Base-by-base conservation (phyloP, 2,329 filamentous ascomycete species). In the Aaosphaeria arxii region DNA sequence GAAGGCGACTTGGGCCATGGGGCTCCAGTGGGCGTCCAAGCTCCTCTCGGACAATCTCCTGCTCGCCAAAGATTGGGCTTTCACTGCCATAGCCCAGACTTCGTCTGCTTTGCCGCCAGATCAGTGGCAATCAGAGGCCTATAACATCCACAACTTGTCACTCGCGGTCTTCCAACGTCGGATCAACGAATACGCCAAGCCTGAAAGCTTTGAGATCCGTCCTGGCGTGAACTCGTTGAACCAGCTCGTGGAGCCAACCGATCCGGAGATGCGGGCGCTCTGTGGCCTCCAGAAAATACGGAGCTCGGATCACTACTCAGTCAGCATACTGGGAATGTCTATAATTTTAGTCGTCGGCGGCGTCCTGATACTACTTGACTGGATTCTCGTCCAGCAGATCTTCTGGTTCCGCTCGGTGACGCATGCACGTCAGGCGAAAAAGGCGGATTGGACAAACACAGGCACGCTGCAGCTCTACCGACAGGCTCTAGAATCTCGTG, bases 141-240 rank as follows among this genome's bases (percentile, higher is more conserved):
- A 42, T 9, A 58, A 61, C 41, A 35, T 62, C 31, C 59, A 62
- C 52, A 62, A 61, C 39, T 30, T 62, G 7, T 55, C 52, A 6
- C 54, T 62, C 4, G 54, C 59, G 5, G 45, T 58, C 5, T 48
- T 61, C 28, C 59, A 62, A 33, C 57, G 52, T 29, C 51, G 57
- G 5, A 36, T 59, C 35, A 46, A 48, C 29, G 54, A 61, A 31
- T 56, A 51, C 30, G 49, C 57, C 3, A 42, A 45, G 3, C 59
- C 56, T 1, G 50, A 50, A 28, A 48, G 43, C 13, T 54, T 59
- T 42, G 38, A 57, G 11, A 49, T 62, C 17, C 38, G 45, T 0
- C 52, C 56, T 0, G 49, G 43, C 5, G 24, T 51, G 6, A 51
- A 38, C 31, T 54, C 54, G 4, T 29, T 48, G 4, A 13, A 45